A percentile compares a stretch with the other conserved stretches of the same genome.
phyloP scores from a whole-genome alignment of 2,329 filamentous ascomycete genomes.

The Didymella arachidicola region DNA sequence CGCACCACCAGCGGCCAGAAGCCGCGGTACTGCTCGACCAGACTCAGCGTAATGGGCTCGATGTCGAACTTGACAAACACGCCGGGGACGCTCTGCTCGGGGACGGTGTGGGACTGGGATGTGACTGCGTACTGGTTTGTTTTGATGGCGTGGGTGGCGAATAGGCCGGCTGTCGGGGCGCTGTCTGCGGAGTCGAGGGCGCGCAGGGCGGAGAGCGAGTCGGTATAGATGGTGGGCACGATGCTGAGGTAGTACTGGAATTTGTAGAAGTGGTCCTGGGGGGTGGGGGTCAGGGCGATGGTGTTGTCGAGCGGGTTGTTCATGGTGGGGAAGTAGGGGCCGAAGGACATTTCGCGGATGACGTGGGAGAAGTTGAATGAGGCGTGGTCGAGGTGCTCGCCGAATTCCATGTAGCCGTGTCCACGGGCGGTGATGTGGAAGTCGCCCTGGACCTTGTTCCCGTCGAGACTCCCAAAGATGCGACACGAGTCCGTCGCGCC shows the following conservation, averaged over 20 bases:
- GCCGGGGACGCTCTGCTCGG: slow-evolving; percentile 77
- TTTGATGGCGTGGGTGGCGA: slow-evolving; percentile 68
- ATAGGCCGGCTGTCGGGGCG: slow-evolving; percentile 47
- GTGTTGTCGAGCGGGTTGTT: slow-evolving; percentile 95
- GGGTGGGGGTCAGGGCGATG: slow-evolving; percentile 81
- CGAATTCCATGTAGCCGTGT: slow-evolving; percentile 88
- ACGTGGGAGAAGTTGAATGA: slow-evolving; percentile 97
- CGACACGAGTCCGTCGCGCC: slow-evolving; percentile 76
- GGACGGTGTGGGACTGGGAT: slow-evolving; percentile 77
- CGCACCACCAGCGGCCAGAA: slow-evolving; percentile 79
- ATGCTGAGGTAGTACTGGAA: slow-evolving; percentile 98
- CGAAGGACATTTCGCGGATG: slow-evolving; percentile 94
- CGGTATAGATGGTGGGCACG: slow-evolving; percentile 89
- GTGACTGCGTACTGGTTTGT: slow-evolving; percentile 99
- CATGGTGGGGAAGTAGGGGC: slow-evolving; percentile 93
- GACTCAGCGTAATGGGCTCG: slow-evolving; percentile 87
- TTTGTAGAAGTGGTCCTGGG: slow-evolving; percentile 82
- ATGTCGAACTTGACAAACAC: slow-evolving; percentile 99
- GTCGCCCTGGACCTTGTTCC: slow-evolving; percentile 97
- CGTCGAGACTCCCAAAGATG: slow-evolving; percentile 85
- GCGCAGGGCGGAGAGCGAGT: slow-evolving; percentile 59
- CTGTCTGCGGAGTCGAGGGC: slow-evolving; percentile 47
- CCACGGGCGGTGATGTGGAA: slow-evolving; percentile 97
- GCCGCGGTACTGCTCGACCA: slow-evolving; percentile 81
- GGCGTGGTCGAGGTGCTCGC: slow-evolving; percentile 80